Percentiles rank a stretch among this genome's conserved stretches.
These are phyloP conservation scores for Fusarium sp. DNA, from an alignment of 2,329 filamentous ascomycete species.

Conservation along the genomic window DNA sequence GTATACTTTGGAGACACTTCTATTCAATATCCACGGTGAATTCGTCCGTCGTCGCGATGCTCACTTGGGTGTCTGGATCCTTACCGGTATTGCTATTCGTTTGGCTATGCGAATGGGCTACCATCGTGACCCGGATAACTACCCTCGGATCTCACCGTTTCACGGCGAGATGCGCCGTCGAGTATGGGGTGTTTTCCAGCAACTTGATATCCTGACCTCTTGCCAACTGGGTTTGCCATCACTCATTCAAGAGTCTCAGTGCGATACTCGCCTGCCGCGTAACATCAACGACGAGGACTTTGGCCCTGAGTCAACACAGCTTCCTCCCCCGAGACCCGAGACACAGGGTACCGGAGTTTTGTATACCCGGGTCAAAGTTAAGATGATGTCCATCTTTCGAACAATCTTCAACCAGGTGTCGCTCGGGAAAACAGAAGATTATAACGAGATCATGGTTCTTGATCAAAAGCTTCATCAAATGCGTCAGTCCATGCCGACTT, in stretches of 20 bases:
- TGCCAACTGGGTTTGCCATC: conserved; percentile 28
- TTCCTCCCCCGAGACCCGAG: conserved; percentile 25
- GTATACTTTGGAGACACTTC: conserved; percentile 26
- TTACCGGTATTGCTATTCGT: conserved; percentile 20
- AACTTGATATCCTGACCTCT: conserved; percentile 31
- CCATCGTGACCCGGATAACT: conserved; percentile 31
- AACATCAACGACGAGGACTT: conserved; percentile 38
- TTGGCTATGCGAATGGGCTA: conserved; percentile 39
- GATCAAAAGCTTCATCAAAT: conserved; percentile 22
- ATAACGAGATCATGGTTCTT: conserved; percentile 33
- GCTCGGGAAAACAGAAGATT: conserved; percentile 18
- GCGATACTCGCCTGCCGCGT: conserved; percentile 14
- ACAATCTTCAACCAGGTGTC: conserved; percentile 37
- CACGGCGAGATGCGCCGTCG: conserved; percentile 37
- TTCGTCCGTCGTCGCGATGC: conserved; percentile 31
- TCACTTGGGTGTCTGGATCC: conserved; percentile 30
- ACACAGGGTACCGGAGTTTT: conserved; percentile 11
- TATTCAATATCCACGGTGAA: conserved; percentile 32
- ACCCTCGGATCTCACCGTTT: conserved; percentile 19
- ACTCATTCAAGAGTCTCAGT: conserved; percentile 28
- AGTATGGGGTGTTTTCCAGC: conserved; percentile 22
- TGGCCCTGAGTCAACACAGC: not conserved
- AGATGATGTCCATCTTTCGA: conserved; percentile 26
- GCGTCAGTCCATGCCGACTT: conserved; percentile 21
- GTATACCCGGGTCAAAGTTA: conserved; percentile 27